Base-by-base conservation (phyloP, 306 rosid genomes). In the Ziziphus jujuba region DNA sequence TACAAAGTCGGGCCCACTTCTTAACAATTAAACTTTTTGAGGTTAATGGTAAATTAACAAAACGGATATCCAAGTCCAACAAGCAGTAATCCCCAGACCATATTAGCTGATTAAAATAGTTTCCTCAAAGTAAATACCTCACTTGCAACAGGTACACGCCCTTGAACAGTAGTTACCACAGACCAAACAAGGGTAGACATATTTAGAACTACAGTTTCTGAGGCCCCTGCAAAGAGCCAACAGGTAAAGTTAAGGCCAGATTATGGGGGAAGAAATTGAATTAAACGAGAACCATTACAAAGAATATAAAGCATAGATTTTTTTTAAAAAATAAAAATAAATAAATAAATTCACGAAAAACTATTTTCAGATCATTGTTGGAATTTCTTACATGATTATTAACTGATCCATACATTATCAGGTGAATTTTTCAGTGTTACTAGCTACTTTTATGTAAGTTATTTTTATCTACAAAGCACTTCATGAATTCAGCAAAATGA, bases 111-210 rank as follows among this genome's bases (percentile, higher is more conserved):
- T 23, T n/a, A 74, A 38, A 43, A 23, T 16, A 66, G 64, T 56
- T 38, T 35, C 38, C 49, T 71, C 48, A 54, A 69, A 67, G 23
- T 34, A 59, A 59, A 52, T 80, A 92, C 96, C 98, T 92, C 97
- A 74, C 97, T 92, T 23, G 98, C 97, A 82, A 92, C 72, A 50
- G 97, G 90, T 75, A 89, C 84, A 15, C 91, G 91, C 66, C 95
- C 96, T 83, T 92, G 83, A 79, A 92, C 95, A 38, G 89, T 84
- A 75, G 98, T 89, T 62, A 92, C 92, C 54, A 86, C 97, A 23
- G 97, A 92, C 98, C 98, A 92, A 75, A 84, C 87, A 76, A 89
- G 84, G 13, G 98, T 85, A 66, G 97, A 89, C 98, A 92, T 92
- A 72, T 92, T 92, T 61, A 92, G 80, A 56, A 87, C 89, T 57